Evolutionary conservation across 2,329 filamentous ascomycete genomes (phyloP).

Genomic region (Intubia oerlemansii): DNA sequence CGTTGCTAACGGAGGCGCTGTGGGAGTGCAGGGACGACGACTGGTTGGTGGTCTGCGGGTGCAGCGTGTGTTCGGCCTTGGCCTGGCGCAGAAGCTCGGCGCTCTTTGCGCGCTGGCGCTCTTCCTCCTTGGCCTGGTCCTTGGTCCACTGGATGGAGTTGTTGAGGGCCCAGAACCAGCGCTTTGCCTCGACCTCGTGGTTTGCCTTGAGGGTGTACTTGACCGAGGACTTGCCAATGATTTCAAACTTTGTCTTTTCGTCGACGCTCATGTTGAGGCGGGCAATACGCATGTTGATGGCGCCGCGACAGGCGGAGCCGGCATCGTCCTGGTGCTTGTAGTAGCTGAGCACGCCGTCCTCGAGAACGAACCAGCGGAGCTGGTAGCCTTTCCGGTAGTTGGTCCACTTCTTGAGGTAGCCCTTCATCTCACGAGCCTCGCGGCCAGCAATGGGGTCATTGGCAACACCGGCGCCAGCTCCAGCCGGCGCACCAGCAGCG

Average conservation of each 20-base stretch:
- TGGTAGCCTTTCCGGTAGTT: conserved; percentile 98
- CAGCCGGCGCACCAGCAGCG: too few species aligned
- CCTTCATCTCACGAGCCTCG: conserved; percentile 91
- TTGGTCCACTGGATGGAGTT: conserved; percentile 98
- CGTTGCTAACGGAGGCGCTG: conserved; percentile 22
- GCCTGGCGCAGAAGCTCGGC: conserved; percentile 59
- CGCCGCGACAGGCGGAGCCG: conserved; percentile 84
- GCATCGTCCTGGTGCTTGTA: conserved; percentile 98
- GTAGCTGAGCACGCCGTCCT: conserved; percentile 93
- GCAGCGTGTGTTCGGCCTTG: conserved; percentile 36
- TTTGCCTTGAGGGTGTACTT: conserved; percentile 97
- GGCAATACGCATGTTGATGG: conserved; percentile 97
- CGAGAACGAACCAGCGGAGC: conserved; percentile 89
- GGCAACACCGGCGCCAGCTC: background rate
- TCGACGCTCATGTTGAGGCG: conserved; percentile 88
- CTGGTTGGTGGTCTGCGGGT: conserved; percentile 16
- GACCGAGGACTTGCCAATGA: conserved; percentile 92
- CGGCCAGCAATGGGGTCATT: conserved; percentile 46
- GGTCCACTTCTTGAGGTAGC: conserved; percentile 98
- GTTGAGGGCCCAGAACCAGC: conserved; percentile 98
- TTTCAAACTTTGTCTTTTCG: conserved; percentile 95
- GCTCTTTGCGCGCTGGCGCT: conserved; percentile 50
- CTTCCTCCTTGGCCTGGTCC: conserved; percentile 84
- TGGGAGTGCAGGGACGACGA: conserved; percentile 13
- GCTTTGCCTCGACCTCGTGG: conserved; percentile 91